Conservation (phyloP, 2,329 filamentous ascomycete species). For the Drechslerella coelobrocha region DNA sequence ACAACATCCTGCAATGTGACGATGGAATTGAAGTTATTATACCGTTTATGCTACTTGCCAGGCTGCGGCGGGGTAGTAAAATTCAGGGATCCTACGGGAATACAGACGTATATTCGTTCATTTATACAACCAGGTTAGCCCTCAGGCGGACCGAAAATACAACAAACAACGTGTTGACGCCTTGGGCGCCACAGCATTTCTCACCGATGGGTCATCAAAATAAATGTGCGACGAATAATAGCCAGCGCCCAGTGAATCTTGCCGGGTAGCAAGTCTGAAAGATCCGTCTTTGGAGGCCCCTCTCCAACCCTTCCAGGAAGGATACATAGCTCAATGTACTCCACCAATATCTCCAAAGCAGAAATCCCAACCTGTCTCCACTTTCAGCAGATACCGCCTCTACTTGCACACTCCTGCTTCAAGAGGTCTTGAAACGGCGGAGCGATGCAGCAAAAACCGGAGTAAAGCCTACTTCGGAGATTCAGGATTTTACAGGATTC, state of each 20-base stretch:
- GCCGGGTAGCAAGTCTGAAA: slow-evolving; percentile 48
- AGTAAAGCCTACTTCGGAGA: slow-evolving; percentile 1
- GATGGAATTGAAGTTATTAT: no score
- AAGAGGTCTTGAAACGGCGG: slow-evolving; percentile 12
- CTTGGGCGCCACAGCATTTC: no score
- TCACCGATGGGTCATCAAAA: no score
- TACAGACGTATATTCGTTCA: no score
- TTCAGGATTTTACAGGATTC: not conserved
- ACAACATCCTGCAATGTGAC: no score
- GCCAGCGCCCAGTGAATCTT: slow-evolving; percentile 39
- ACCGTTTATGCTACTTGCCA: no score
- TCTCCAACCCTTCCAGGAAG: slow-evolving; percentile 10
- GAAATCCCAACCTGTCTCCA: not conserved
- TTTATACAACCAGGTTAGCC: no score
- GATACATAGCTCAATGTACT: slow-evolving; percentile 48
- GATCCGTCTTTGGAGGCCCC: slow-evolving; percentile 27
- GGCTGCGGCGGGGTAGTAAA: no score
- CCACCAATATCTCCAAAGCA: slow-evolving; percentile 12
- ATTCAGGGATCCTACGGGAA: no score
- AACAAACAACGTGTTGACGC: no score
- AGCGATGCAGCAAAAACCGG: not conserved
- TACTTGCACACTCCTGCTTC: slow-evolving; percentile 16
- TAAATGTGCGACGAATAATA: slow-evolving; percentile 46
- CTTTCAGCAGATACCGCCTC: slow-evolving; percentile 4
- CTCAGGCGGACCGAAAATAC: no score